A percentile compares a stretch with the other conserved stretches of the same genome.
phyloP scores from a whole-genome alignment of 176 grass and related monocot genomes.

The Juncus effusus region DNA sequence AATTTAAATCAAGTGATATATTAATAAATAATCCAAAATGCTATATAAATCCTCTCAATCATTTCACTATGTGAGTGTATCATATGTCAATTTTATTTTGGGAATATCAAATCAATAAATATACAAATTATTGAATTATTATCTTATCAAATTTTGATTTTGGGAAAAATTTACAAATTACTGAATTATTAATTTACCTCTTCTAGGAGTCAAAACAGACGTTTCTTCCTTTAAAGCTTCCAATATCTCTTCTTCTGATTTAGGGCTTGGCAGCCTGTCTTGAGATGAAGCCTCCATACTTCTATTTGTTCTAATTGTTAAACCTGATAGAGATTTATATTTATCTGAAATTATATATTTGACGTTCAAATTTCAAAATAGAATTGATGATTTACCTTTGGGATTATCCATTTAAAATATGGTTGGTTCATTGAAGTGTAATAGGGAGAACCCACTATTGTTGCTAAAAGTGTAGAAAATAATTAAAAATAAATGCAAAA shows the following conservation, averaged over 20 bases:
- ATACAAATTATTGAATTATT: too few species aligned
- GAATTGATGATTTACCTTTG: neutral
- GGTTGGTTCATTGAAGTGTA: constrained; percentile 3
- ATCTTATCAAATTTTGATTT: too few species aligned
- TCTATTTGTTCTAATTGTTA: constrained; percentile 22
- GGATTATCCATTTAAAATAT: constrained; percentile 12
- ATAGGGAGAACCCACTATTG: neutral
- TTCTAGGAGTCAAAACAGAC: constrained; percentile 25
- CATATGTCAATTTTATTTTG: too few species aligned
- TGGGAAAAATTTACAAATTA: too few species aligned
- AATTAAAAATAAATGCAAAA: too few species aligned
- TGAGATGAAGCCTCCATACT: constrained; percentile 15
- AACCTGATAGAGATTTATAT: neutral
- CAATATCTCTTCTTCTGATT: constrained; percentile 29
- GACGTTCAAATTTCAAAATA: neutral
- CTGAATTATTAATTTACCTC: constrained; percentile 7
- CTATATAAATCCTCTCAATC: too few species aligned
- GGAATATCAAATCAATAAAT: too few species aligned
- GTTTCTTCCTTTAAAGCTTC: constrained; percentile 29
- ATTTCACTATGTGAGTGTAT: too few species aligned
- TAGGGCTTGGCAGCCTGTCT: constrained; percentile 28
- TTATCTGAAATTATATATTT: neutral
- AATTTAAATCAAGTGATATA: too few species aligned
- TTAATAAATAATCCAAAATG: too few species aligned
- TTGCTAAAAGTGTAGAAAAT: neutral